Conservation (phyloP, 2,329 filamentous ascomycete species). For the Arachnopeziza araneosa region DNA sequence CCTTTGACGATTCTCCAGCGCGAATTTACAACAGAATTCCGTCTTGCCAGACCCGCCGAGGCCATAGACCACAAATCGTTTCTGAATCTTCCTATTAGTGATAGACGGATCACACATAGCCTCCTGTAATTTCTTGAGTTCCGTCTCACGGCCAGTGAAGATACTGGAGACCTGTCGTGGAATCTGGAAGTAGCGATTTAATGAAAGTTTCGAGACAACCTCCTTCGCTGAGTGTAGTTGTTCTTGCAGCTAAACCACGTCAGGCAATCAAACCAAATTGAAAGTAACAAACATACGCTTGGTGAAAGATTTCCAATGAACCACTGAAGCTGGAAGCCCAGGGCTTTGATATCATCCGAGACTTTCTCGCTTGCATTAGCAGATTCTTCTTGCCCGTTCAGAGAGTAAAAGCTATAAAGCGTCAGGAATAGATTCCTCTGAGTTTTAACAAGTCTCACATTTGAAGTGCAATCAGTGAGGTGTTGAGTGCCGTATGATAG, state of each 20-base stretch:
- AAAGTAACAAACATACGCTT: not conserved
- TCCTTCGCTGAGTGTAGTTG: not conserved
- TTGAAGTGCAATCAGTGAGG: constrained; percentile 1
- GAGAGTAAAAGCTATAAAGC: constrained; percentile 3
- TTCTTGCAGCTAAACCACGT: not conserved
- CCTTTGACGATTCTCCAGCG: not conserved
- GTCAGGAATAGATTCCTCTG: not conserved
- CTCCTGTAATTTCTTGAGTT: no score
- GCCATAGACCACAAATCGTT: constrained; percentile 7
- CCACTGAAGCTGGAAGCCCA: constrained; percentile 4
- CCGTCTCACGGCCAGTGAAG: no score
- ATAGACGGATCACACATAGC: constrained; percentile 15
- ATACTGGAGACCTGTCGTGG: no score
- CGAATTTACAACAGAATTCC: not conserved
- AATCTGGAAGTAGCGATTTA: no score
- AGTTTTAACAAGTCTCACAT: constrained; percentile 1
- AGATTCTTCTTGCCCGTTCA: constrained; percentile 4
- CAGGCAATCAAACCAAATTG: constrained; percentile 3
- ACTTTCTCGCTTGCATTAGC: constrained; percentile 1
- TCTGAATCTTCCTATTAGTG: constrained; percentile 4
- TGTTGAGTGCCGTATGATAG: constrained; percentile 5
- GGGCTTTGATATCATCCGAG: constrained; percentile 2
- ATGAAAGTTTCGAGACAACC: no score
- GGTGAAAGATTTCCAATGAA: constrained; percentile 4
- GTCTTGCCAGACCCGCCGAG: not conserved